Conservation (phyloP, 2,329 filamentous ascomycete genomes). For the Ascochyta koolunga region DNA sequence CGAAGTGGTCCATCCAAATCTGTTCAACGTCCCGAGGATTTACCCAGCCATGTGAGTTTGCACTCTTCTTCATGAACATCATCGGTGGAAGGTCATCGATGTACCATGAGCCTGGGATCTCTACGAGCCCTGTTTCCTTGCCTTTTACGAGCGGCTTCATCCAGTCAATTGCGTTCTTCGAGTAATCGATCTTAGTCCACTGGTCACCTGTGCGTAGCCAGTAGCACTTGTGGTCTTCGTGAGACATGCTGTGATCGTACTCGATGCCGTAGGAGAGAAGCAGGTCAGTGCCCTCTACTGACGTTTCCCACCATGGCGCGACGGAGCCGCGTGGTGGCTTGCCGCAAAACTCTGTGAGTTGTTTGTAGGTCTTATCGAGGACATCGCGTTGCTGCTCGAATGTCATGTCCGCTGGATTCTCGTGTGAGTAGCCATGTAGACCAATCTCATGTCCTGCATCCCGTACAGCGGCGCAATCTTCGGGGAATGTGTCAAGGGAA, state of each 20-base stretch:
- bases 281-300: conserved; percentile 68
- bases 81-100: conserved; percentile 59
- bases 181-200: conserved; percentile 72
- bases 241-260: conserved; percentile 71
- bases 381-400: conserved; percentile 77
- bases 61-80: conserved; percentile 71
- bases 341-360: conserved; percentile 72
- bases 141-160: conserved; percentile 69
- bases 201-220: conserved; percentile 66
- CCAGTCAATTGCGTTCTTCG: conserved; percentile 65
- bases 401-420: conserved; percentile 74
- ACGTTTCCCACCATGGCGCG: conserved; percentile 77
- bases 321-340: conserved; percentile 75
- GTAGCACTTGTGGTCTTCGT: conserved; percentile 69
- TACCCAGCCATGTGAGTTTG: conserved; percentile 67
- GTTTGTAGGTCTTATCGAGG: conserved; percentile 73
- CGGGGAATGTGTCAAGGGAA: conserved; percentile 69
- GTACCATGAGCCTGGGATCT: conserved; percentile 59
- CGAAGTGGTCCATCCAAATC: conserved; percentile 69
- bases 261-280: conserved; percentile 70
- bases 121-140: conserved; percentile 65
- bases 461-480: conserved; percentile 64
- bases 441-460: conserved; percentile 71
- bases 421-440: conserved; percentile 74
- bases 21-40: conserved; percentile 64